Conservation (phyloP, 2,329 filamentous ascomycete species). For the Magnaporthiopsis rhizophila region DNA sequence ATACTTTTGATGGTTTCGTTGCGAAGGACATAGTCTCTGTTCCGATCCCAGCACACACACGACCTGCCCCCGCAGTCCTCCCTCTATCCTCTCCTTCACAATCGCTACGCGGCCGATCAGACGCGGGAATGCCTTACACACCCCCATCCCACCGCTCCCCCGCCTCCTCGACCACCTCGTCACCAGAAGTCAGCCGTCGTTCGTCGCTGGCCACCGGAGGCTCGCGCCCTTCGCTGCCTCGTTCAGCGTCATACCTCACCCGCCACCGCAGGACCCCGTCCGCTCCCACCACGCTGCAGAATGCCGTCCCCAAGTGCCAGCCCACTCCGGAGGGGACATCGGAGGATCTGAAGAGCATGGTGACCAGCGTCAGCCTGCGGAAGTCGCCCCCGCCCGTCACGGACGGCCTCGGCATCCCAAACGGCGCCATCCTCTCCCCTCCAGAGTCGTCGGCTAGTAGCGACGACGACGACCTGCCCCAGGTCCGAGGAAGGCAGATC, state of each 20-base stretch:
- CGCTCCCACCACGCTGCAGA: conserved; percentile 17
- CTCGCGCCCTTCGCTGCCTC: conserved; percentile 47
- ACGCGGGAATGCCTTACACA: conserved; percentile 74
- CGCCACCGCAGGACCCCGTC: conserved; percentile 55
- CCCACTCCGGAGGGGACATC: conserved; percentile 42
- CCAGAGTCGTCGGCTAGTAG: conserved; percentile 82
- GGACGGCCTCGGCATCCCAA: conserved; percentile 64
- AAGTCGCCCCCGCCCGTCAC: conserved; percentile 79
- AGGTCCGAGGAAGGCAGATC: conserved; percentile 38
- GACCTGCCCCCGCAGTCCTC: conserved; percentile 3
- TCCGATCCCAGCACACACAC: conserved; percentile 1
- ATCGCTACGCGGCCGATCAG: conserved; percentile 15
- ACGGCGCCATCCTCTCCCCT: conserved; percentile 80
- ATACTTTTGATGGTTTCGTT: conserved; percentile 6
- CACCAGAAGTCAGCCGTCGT: conserved; percentile 50
- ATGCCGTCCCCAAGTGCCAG: conserved; percentile 26
- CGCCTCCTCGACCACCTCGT: conserved; percentile 48
- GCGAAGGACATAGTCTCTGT: not conserved
- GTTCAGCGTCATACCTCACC: conserved; percentile 58
- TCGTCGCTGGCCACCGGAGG: conserved; percentile 43
- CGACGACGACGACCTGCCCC: conserved; percentile 64
- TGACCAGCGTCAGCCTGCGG: conserved; percentile 52
- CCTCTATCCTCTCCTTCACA: not conserved
- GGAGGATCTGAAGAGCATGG: conserved; percentile 39
- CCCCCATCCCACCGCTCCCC: conserved; percentile 63